Base-by-base conservation (phyloP, 2,329 filamentous ascomycete genomes). In the Clonostachys rhizophaga region DNA sequence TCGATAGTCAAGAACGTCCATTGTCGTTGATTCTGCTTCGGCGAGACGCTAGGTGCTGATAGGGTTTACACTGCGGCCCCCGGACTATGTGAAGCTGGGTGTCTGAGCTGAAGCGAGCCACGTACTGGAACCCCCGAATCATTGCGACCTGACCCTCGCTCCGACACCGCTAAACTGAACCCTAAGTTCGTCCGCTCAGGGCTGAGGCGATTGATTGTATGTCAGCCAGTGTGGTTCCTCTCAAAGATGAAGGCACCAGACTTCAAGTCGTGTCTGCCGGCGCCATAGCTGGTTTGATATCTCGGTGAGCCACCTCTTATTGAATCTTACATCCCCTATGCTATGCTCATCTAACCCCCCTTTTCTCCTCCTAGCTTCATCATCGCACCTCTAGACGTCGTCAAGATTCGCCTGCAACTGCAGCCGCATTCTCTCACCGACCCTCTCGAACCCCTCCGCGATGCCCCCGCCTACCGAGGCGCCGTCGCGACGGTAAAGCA, bases 391-490 rank as follows among this genome's bases (percentile, higher is more conserved):
- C 87, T 99, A 55, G 94, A 99, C 67, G 94, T 99, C 52, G 84
- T 97, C 70, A 97, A 99, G 75, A 99, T 99, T 69, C 89, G 94
- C 42, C 84, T 97, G 42, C 94, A 99, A 66, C 83, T 99, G 16
- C 94, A 97, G 67, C 82, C 88, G 41, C 87, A 95, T 70, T 91
- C 89, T 43, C 80, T 89, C 50, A 86, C 86, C 57, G 86, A 92
- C 60, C 87, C 89, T 3, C 67, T 83, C 10, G 78, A 82, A 42
- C 74, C 84, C 40, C 74, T 81, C 52, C 70, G 70, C 53, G 53
- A 70, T 50, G 63, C 73, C 12, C 67, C 63, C 46, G 72, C 71
- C 42, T 89, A 92, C 70, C 89, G 86, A 61, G 90, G 90, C 55
- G 90, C 89, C 1, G 58, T 91, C 39, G 76, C 79, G 11, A 95